Base-by-base conservation (phyloP, 352 stramenopile species). In the Plasmopara viticola region DNA sequence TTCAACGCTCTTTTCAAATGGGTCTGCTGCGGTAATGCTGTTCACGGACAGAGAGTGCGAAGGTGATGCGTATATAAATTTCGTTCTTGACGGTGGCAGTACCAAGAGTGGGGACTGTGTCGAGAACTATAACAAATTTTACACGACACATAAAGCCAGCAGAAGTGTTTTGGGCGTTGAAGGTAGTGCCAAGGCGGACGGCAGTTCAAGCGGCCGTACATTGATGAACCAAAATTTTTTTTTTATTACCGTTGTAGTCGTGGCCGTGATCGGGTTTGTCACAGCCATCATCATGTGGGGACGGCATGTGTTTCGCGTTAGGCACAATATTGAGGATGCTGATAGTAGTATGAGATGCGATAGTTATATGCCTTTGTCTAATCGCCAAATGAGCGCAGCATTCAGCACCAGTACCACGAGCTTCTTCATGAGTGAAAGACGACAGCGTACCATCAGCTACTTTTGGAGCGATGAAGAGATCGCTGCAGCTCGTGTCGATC, bases 391-490 rank as follows among this genome's bases (percentile, higher is more conserved):
- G 20, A 65, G 51, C 41, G 38, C 40, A 28, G 25, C 0, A 14
- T 64, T 3, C 60, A 46, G 25, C 37, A 64, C 60, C 28, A 41
- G 51, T 9, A 54, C 53, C 17, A 50, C 53, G 47, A 64, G 56
- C 31, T 65, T 56, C 2, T 68, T 34, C 13, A 44, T 34, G 15
- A 48, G 56, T 6, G 30, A 38, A 12, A 40, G 50, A 51, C 50
- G 54, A 2, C 55, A 68, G 14, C 46, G 47, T 4, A 62, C 56
- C 12, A 61, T 68, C 51, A 68, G 60, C 55, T 64, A 64, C 60
- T 64, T 64, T 46, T 68, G 60, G 55, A 55, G 64, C 14, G 60
- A 68, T 25, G 46, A 64, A 9, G 47, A 57, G n/a, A 60, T 68
- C 38, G 60, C 60, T 41, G 51, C 56, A 30, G 51, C 57, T 5